Evolutionary conservation across 1,139 yeast species (phyloP).

Genomic region (Suhomyces chickasaworum): DNA sequence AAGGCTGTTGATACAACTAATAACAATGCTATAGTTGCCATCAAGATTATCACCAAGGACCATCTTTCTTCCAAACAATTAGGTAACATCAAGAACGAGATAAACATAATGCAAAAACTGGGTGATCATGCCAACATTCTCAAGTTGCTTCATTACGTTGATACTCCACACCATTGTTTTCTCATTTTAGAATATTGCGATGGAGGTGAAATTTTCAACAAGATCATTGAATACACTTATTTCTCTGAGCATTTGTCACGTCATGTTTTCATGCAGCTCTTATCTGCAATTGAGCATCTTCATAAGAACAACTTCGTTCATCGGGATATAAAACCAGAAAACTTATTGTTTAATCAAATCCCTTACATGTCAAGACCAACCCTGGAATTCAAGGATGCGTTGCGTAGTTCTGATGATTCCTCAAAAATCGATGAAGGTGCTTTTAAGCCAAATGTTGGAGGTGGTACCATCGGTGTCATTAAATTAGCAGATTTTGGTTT

Average conservation of each 20-base stretch:
- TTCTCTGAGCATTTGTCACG: conserved; percentile 83
- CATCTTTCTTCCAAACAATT: conserved; percentile 54
- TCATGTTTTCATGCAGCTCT: conserved; percentile 83
- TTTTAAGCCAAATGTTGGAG: conserved; percentile 76
- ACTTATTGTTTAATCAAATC: conserved; percentile 63
- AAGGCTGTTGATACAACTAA: conserved; percentile 55
- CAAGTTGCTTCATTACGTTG: conserved; percentile 65
- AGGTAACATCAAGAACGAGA: conserved; percentile 75
- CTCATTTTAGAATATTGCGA: conserved; percentile 81
- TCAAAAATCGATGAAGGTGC: conserved; percentile 85
- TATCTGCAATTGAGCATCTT: conserved; percentile 76
- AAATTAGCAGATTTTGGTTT: conserved; percentile 93
- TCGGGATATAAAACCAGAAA: conserved; percentile 94
- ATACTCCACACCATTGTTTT: conserved; percentile 61
- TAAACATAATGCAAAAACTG: conserved; percentile 74
- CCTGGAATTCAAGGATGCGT: conserved; percentile 41
- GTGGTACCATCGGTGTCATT: conserved; percentile 85
- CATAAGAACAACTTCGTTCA: conserved; percentile 91
- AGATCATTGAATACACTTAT: conserved; percentile 88
- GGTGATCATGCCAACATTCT: conserved; percentile 72
- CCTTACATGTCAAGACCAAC: conserved; percentile 47
- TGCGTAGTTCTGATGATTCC: conserved; percentile 75
- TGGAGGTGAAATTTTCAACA: conserved; percentile 95
- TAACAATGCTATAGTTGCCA: conserved; percentile 63
- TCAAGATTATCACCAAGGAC: conserved; percentile 78